Evolutionary conservation across 192 early-diverging fungal species (phyloP).

Genomic region (Backusella liffmaniae): DNA sequence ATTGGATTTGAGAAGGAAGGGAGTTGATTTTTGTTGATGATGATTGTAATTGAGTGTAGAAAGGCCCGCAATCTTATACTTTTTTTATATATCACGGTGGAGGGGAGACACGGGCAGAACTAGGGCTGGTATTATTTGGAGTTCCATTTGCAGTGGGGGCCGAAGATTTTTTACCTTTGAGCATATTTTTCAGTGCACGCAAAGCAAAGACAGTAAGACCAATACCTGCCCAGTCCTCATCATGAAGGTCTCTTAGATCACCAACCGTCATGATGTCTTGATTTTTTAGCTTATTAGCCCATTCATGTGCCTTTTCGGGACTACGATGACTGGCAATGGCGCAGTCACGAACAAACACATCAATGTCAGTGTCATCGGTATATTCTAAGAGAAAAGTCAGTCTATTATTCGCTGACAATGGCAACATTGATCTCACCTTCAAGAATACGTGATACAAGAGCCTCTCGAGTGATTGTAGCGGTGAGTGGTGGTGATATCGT

Average conservation of each 20-base stretch:
- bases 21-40: not conserved
- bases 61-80: slow-evolving; percentile 13
- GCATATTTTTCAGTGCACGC: slow-evolving; percentile 52
- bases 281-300: slow-evolving; percentile 64
- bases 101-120: slow-evolving; percentile 5
- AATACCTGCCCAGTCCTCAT: slow-evolving; percentile 72
- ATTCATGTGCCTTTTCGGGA: slow-evolving; percentile 72
- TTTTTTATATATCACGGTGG: not conserved
- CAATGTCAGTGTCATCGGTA: slow-evolving; percentile 60
- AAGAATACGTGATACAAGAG: slow-evolving; percentile 33
- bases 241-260: slow-evolving; percentile 68
- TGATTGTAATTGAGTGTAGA: not conserved
- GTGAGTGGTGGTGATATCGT: not conserved
- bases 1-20: not conserved
- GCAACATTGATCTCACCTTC: slow-evolving; percentile 22
- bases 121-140: not conserved
- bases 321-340: slow-evolving; percentile 63
- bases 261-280: slow-evolving; percentile 84
- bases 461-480: slow-evolving; percentile 11
- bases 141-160: slow-evolving; percentile 2
- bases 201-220: slow-evolving; percentile 58
- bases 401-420: not conserved
- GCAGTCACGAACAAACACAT: slow-evolving; percentile 70
- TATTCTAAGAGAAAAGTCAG: slow-evolving; percentile 25
- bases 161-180: slow-evolving; percentile 44